Evolutionary conservation across 257 asterid genomes (phyloP), one percentile per base, ranked within the genome.

Genomic region (Solanum arcanum): DNA sequence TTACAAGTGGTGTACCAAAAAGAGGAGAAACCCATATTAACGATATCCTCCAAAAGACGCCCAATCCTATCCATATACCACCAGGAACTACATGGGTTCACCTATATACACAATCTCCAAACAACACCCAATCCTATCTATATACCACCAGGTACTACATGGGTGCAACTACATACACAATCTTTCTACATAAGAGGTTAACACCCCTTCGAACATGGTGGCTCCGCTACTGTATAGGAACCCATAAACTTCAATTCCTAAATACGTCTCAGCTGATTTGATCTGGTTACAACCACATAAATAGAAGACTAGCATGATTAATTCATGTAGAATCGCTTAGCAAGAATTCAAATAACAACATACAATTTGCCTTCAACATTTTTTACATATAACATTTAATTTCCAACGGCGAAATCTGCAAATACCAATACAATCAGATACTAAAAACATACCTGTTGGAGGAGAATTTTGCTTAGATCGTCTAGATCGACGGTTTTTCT

Each of bases 401-500:
- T 72, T 33, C 59, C 83, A 13, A 5, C 12, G 56, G 35, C n/a
- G 20, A 21, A 21, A 59, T 18, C 12, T 59, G 66, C 25, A 59
- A 74, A 41, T n/a, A 25, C 56, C 18, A 75, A 12, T 41, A 42
- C 5, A 42, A 23, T 77, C 27, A 80, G 27, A 47, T 12, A 23
- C 29, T 25, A 37, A 81, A 83, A 14, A 15, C n/a, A 56, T 70
- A 89, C 92, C 93, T 87, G 78, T 86, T 76, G 74, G 83, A 69
- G 91, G 74, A 76, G 90, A 89, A 83, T 74, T 90, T 87, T 90
- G 92, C 86, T 90, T 91, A 87, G 89, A 83, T 84, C 89, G 91
- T 88, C 94, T 90, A 84, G 94, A 91, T 90, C 94, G 94, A 86
- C 94, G 94, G 49, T 85, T 91, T 78, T 91, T 91, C 92, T 89